These are phyloP conservation scores for Dendrocalamus sinicus DNA, from an alignment of 176 grass and related monocot species.

Conservation along the genomic window DNA sequence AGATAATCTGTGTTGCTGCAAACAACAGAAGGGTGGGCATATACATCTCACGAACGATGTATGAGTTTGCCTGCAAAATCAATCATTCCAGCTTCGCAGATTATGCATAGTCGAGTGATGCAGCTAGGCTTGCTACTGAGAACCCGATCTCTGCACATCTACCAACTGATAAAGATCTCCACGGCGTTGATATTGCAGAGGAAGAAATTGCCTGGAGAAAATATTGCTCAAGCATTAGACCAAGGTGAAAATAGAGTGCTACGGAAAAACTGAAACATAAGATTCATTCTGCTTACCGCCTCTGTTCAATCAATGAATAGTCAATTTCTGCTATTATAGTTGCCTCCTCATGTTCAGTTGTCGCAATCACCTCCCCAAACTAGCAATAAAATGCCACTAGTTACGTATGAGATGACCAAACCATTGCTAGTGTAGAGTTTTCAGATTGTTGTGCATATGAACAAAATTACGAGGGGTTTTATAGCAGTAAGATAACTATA, in stretches of 20 bases:
- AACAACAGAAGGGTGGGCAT: neutral
- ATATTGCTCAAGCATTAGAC: neutral
- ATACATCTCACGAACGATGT: neutral
- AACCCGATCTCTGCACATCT: slow-evolving; percentile 68
- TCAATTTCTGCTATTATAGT: slow-evolving; percentile 80
- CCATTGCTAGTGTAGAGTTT: neutral
- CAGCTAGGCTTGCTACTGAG: slow-evolving; percentile 36
- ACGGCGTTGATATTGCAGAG: slow-evolving; percentile 64
- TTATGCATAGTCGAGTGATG: neutral
- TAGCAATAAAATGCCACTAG: slow-evolving; percentile 40
- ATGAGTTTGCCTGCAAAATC: neutral
- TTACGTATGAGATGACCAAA: neutral
- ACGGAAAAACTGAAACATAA: neutral
- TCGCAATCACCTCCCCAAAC: slow-evolving; percentile 96
- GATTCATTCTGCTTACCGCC: slow-evolving; percentile 53
- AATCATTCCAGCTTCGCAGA: neutral
- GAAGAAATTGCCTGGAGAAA: slow-evolving; percentile 68
- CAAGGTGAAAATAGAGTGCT: neutral
- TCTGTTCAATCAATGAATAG: slow-evolving; percentile 84
- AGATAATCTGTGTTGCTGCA: neutral
- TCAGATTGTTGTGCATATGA: neutral
- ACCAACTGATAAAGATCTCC: slow-evolving; percentile 91
- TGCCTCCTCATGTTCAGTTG: slow-evolving; percentile 72
- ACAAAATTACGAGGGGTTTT: slow-evolving; percentile 8
- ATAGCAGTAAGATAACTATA: neutral